Evolutionary conservation across 495 filamentous ascomycete species (phyloP).

Genomic region (Entonaema liquescens): DNA sequence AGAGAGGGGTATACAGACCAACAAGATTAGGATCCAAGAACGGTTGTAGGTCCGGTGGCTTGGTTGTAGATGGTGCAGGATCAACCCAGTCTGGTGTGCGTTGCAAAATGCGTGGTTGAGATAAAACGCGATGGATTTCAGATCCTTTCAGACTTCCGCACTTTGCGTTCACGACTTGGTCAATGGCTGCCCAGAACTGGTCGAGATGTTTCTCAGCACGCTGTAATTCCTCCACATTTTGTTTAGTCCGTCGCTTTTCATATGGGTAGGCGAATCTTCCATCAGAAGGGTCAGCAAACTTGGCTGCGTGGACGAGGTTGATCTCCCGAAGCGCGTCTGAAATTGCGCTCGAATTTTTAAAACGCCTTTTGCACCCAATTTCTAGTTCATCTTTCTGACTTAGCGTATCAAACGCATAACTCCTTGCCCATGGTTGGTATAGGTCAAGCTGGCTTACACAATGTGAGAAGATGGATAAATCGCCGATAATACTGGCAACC

Average conservation of each 20-base stretch:
- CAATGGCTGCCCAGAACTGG: slow-evolving; percentile 56
- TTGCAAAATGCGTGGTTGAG: slow-evolving; percentile 49
- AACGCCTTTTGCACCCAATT: slow-evolving; percentile 39
- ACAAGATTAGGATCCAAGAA: background rate
- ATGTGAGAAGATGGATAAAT: slow-evolving; percentile 55
- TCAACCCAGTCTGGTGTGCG: slow-evolving; percentile 62
- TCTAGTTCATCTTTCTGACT: no score
- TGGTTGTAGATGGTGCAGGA: slow-evolving; percentile 34
- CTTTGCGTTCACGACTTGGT: slow-evolving; percentile 50
- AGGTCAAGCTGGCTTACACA: slow-evolving; percentile 53
- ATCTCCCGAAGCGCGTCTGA: slow-evolving; percentile 20
- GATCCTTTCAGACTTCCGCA: slow-evolving; percentile 27
- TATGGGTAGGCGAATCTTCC: background rate
- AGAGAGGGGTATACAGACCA: slow-evolving; percentile 31
- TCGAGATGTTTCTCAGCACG: slow-evolving; percentile 60
- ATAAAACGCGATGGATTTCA: slow-evolving; percentile 39
- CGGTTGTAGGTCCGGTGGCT: slow-evolving; percentile 4
- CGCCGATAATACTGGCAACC: slow-evolving; percentile 49
- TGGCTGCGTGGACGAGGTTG: background rate
- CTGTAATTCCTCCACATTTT: slow-evolving; percentile 35
- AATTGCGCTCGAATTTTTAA: slow-evolving; percentile 19
- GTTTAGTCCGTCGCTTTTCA: slow-evolving; percentile 37
- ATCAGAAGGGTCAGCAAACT: background rate
- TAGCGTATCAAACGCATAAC: no score
- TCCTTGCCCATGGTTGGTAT: slow-evolving; percentile 59